These are phyloP conservation scores for Syzygium aqueum DNA, from an alignment of 345 rosid genomes.

Conservation along the genomic window DNA sequence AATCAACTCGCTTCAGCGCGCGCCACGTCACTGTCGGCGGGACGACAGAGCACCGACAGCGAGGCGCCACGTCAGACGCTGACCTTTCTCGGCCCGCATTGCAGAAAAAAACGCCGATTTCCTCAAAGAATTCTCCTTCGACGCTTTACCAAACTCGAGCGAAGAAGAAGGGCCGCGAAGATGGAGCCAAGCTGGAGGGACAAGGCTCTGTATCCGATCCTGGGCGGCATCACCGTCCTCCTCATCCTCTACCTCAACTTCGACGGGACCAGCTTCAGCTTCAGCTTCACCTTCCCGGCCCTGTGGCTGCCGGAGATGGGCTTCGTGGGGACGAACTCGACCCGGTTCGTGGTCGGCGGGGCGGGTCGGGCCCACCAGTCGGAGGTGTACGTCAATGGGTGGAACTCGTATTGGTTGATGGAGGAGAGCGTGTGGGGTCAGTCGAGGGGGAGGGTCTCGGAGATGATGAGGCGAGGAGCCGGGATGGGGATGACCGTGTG, in stretches of 20 bases:
- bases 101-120: not conserved
- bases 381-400: constrained; percentile 20
- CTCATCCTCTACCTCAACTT: constrained; percentile 19
- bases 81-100: not conserved
- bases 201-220: constrained; percentile 13
- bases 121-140: not conserved
- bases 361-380: not conserved
- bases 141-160: not conserved
- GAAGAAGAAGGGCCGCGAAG: not conserved
- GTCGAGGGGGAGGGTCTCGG: constrained; percentile 17
- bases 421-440: constrained; percentile 17
- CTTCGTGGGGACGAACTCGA: constrained; percentile 24
- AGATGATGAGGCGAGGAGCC: constrained; percentile 19
- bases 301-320: constrained; percentile 28
- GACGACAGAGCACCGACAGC: not conserved
- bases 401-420: constrained; percentile 37
- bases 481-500: constrained; percentile 42
- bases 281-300: not conserved
- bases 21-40: not conserved
- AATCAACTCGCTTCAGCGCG: not conserved
- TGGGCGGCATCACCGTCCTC: constrained; percentile 16
- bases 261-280: constrained; percentile 3
- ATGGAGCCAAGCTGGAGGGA: constrained; percentile 23
- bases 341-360: constrained; percentile 15
- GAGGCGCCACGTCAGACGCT: not conserved